A percentile compares a stretch with the other conserved stretches of the same genome.
Conservation (phyloP, 192 early-diverging fungal genomes). For the Podila horticola region DNA sequence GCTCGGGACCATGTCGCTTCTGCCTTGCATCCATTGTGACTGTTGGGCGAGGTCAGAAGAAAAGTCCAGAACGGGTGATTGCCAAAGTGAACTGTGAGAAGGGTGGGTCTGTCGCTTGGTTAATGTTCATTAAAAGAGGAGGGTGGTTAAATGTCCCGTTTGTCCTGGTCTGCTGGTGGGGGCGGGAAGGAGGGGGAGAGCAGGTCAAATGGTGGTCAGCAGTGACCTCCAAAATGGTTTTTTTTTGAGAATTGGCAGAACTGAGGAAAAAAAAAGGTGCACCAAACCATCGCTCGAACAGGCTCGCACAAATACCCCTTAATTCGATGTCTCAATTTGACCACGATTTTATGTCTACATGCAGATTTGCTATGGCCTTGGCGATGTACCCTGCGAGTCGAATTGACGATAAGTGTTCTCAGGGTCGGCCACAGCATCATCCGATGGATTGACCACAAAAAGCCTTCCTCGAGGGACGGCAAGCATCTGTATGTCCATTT, state of each 20-base stretch:
- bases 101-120: too few species aligned
- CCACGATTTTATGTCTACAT: too few species aligned
- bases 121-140: too few species aligned
- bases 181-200: not conserved
- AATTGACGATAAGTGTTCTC: slow-evolving; percentile 9
- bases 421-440: not conserved
- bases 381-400: slow-evolving; percentile 9
- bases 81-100: not conserved
- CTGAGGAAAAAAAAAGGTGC: too few species aligned
- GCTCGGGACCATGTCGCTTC: slow-evolving; percentile 48
- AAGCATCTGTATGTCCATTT: slow-evolving; percentile 52
- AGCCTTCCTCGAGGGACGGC: slow-evolving; percentile 41
- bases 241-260: too few species aligned
- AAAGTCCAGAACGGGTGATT: not conserved
- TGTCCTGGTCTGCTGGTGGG: too few species aligned
- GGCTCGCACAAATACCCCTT: too few species aligned
- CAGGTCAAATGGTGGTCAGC: not conserved
- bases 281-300: too few species aligned
- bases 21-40: slow-evolving; percentile 46
- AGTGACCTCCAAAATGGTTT: not conserved
- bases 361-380: not conserved
- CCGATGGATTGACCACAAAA: slow-evolving; percentile 46
- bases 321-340: too few species aligned
- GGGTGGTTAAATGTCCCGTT: too few species aligned
- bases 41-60: slow-evolving; percentile 15